phyloP scores from a whole-genome alignment of 495 filamentous ascomycete genomes.

The Cercophora newfieldiana region DNA sequence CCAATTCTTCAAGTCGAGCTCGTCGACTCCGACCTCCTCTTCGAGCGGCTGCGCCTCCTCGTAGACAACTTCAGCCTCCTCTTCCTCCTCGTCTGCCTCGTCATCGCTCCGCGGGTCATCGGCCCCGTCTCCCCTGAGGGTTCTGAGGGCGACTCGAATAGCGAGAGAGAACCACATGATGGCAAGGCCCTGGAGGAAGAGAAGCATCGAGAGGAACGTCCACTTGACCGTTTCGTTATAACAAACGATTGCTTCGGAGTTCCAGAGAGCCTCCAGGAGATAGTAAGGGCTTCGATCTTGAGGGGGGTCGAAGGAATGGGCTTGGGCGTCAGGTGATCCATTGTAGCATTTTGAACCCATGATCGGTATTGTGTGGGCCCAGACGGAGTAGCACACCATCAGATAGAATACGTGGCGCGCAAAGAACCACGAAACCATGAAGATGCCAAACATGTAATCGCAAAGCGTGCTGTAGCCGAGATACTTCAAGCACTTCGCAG shows the following conservation, averaged over 20 bases:
- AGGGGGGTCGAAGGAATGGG: conserved; percentile 56
- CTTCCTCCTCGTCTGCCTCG: conserved; percentile 67
- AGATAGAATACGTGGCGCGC: conserved; percentile 81
- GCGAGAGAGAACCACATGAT: conserved; percentile 92
- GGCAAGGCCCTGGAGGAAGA: conserved; percentile 76
- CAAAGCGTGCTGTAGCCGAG: conserved; percentile 70
- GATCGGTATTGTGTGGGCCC: conserved; percentile 60
- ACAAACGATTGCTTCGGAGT: conserved; percentile 71
- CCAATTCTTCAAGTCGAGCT: conserved; percentile 56
- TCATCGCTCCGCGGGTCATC: conserved; percentile 89
- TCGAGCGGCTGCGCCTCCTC: conserved; percentile 55
- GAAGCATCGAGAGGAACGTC: conserved; percentile 71
- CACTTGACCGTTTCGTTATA: conserved; percentile 70
- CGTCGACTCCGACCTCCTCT: conserved; percentile 66
- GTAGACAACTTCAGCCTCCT: conserved; percentile 51
- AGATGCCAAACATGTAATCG: conserved; percentile 81
- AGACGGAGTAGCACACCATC: conserved; percentile 76
- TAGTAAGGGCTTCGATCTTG: conserved; percentile 58
- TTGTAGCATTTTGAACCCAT: conserved; percentile 73
- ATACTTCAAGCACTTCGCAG: conserved; percentile 95
- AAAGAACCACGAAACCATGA: conserved; percentile 82
- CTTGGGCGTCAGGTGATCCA: conserved; percentile 47
- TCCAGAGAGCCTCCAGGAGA: conserved; percentile 67
- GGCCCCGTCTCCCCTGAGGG: conserved; percentile 72
- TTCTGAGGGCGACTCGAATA: conserved; percentile 70